These are phyloP conservation scores for Fonsecaea pugnacius DNA, from an alignment of 2,329 filamentous ascomycete genomes.

Conservation along the genomic window DNA sequence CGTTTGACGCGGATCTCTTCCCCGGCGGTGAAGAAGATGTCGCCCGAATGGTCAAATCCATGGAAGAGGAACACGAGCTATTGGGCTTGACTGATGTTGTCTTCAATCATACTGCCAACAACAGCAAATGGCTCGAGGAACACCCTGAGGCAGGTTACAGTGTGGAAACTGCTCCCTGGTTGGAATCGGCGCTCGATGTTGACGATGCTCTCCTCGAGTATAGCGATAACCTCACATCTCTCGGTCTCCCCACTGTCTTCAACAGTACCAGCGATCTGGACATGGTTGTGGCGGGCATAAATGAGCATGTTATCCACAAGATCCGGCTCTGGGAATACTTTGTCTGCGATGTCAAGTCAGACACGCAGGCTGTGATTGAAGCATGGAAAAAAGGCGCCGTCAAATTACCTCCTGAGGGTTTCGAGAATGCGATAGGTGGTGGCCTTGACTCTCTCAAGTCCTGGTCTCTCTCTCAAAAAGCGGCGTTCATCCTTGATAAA, in stretches of 20 bases:
- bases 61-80: slow-evolving; percentile 83
- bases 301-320: slow-evolving; percentile 74
- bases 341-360: slow-evolving; percentile 74
- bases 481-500: slow-evolving; percentile 66
- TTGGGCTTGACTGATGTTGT: slow-evolving; percentile 94
- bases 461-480: slow-evolving; percentile 62
- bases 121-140: slow-evolving; percentile 89
- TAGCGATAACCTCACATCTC: slow-evolving; percentile 63
- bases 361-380: slow-evolving; percentile 70
- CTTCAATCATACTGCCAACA: slow-evolving; percentile 96
- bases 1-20: slow-evolving; percentile 81
- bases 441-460: slow-evolving; percentile 59
- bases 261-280: slow-evolving; percentile 72
- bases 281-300: slow-evolving; percentile 81
- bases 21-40: slow-evolving; percentile 84
- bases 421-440: slow-evolving; percentile 51
- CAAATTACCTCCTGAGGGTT: slow-evolving; percentile 58
- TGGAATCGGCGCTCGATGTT: slow-evolving; percentile 71
- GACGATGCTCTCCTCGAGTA: slow-evolving; percentile 73
- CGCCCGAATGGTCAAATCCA: slow-evolving; percentile 72
- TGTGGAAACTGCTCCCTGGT: slow-evolving; percentile 79
- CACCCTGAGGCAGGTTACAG: slow-evolving; percentile 98
- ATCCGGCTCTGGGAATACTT: slow-evolving; percentile 95
- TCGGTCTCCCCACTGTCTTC: slow-evolving; percentile 77
- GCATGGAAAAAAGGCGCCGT: slow-evolving; percentile 70